Evolutionary conservation across 2,329 filamentous ascomycete genomes (phyloP).

Genomic region (Colletotrichum acutatum): DNA sequence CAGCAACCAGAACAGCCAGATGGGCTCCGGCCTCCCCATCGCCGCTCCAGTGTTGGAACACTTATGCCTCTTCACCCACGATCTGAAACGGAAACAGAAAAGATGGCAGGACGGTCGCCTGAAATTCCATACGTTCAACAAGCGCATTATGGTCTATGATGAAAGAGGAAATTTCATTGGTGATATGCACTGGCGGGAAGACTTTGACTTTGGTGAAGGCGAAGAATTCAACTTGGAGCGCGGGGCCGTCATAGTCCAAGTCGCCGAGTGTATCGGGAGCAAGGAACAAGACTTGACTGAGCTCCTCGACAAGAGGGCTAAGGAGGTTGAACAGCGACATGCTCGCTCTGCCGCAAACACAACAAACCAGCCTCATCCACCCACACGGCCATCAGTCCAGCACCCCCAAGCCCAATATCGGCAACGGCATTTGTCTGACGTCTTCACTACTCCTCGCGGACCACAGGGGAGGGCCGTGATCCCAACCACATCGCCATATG

Average conservation of each 20-base stretch:
- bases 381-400: conserved; percentile 23
- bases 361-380: conserved; percentile 40
- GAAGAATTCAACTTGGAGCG: conserved; percentile 85
- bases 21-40: conserved; percentile 54
- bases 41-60: conserved; percentile 84
- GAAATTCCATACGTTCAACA: conserved; percentile 91
- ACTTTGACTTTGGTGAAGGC: conserved; percentile 77
- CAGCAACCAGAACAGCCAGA: not conserved
- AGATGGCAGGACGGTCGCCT: conserved; percentile 93
- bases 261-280: conserved; percentile 78
- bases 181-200: conserved; percentile 82
- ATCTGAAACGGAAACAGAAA: conserved; percentile 87
- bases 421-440: conserved; percentile 55
- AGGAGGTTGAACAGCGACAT: conserved; percentile 63
- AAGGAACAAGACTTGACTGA: conserved; percentile 82
- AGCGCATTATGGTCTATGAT: conserved; percentile 90
- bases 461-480: conserved; percentile 57
- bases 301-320: conserved; percentile 76
- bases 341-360: conserved; percentile 43
- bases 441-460: conserved; percentile 70
- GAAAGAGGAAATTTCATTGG: conserved; percentile 83
- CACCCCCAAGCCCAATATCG: conserved; percentile 44
- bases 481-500: conserved; percentile 72
- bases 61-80: conserved; percentile 87
- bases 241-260: conserved; percentile 81